phyloP scores from a whole-genome alignment of 192 early-diverging fungal species.

The Dissophora globulifera region DNA sequence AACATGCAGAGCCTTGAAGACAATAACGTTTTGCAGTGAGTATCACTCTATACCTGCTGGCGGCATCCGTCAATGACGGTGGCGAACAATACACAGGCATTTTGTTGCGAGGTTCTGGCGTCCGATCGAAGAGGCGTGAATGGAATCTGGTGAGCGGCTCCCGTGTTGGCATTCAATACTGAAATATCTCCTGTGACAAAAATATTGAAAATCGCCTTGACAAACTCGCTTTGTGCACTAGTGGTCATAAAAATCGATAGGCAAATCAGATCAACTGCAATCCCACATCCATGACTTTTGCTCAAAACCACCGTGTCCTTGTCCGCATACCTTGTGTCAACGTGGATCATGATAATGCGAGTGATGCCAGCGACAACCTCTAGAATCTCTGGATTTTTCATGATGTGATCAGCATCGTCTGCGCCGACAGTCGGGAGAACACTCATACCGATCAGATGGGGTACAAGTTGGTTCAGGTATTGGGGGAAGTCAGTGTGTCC shows the following conservation, averaged over 20 bases:
- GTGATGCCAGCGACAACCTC: constrained; percentile 54
- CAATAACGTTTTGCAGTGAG: too few species aligned
- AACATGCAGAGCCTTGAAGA: too few species aligned
- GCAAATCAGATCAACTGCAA: neutral
- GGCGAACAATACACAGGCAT: constrained; percentile 29
- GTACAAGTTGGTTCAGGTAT: constrained; percentile 53
- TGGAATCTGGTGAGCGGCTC: constrained; percentile 15
- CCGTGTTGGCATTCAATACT: constrained; percentile 8
- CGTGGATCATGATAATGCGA: constrained; percentile 51
- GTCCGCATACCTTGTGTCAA: constrained; percentile 56
- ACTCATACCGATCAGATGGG: constrained; percentile 52
- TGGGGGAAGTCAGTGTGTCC: constrained; percentile 55
- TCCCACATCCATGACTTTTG: too few species aligned
- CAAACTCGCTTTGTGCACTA: constrained; percentile 55
- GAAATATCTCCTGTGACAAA: constrained; percentile 55
- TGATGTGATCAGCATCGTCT: constrained; percentile 22
- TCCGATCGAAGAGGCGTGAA: constrained; percentile 26
- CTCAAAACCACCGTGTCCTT: neutral
- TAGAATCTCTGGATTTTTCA: constrained; percentile 51
- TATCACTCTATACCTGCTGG: constrained; percentile 45
- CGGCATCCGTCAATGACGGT: constrained; percentile 43
- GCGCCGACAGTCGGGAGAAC: constrained; percentile 53
- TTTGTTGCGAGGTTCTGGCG: constrained; percentile 41
- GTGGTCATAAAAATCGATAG: neutral
- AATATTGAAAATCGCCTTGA: constrained; percentile 57